Evolutionary conservation across 129 eudicot species (phyloP).

Genomic region (Logfia minima): DNA sequence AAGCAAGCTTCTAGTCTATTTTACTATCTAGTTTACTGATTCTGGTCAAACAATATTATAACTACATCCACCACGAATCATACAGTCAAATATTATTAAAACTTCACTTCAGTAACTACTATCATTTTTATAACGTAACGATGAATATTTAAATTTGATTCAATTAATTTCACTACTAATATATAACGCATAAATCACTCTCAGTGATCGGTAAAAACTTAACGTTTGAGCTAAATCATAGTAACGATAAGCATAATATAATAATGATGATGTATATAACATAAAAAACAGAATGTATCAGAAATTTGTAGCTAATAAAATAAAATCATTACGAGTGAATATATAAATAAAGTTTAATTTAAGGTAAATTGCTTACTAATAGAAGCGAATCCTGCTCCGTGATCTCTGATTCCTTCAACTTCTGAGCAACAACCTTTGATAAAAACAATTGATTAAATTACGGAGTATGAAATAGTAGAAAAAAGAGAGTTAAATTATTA

Average conservation of each 20-base stretch:
- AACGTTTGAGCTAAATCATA: not conserved
- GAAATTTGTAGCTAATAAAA: not conserved
- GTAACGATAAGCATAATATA: not conserved
- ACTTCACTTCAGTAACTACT: constrained; percentile 1
- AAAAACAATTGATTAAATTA: constrained; percentile 17
- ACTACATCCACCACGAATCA: constrained; percentile 17
- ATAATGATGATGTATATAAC: not conserved
- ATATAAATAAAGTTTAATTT: not conserved
- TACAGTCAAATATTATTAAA: not conserved
- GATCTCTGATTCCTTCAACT: constrained; percentile 87
- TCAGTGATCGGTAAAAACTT: not conserved
- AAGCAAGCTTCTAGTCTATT: constrained; percentile 14
- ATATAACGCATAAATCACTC: not conserved
- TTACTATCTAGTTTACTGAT: constrained; percentile 5
- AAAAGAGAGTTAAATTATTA: not conserved
- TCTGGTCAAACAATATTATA: not conserved
- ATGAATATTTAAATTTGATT: not conserved
- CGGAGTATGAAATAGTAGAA: constrained; percentile 1
- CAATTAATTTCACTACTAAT: not conserved
- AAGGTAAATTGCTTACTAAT: constrained; percentile 45
- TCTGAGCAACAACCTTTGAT: constrained; percentile 86
- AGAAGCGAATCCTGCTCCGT: constrained; percentile 97
- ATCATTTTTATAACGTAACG: not conserved
- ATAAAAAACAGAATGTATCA: constrained; percentile 15
- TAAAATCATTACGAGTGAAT: constrained; percentile 4